Conservation (phyloP, 2,329 filamentous ascomycete genomes). For the Trichoderma asperellum region DNA sequence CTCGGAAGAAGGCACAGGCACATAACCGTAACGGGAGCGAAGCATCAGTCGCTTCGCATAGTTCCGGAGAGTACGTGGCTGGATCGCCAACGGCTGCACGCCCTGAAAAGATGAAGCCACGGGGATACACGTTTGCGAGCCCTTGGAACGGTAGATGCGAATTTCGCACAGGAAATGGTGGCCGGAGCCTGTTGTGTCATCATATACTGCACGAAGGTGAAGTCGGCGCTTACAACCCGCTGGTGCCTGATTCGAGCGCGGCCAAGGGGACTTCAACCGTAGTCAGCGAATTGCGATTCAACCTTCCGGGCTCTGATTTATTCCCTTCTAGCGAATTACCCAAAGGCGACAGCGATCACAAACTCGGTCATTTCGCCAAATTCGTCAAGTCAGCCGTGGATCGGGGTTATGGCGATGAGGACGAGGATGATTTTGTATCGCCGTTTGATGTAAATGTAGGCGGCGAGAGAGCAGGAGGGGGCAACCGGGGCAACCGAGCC, state of each 20-base stretch:
- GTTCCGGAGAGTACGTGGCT: constrained; percentile 38
- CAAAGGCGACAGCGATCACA: constrained; percentile 40
- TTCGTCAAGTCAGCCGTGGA: constrained; percentile 42
- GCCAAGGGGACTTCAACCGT: constrained; percentile 44
- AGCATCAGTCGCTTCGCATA: constrained; percentile 40
- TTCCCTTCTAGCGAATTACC: constrained; percentile 46
- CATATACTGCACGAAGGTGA: constrained; percentile 63
- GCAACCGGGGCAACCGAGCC: constrained; percentile 80
- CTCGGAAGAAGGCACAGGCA: constrained; percentile 33
- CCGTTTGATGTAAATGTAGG: constrained; percentile 75
- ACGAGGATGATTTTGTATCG: constrained; percentile 45
- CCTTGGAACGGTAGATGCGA: constrained; percentile 89
- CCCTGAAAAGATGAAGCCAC: constrained; percentile 48
- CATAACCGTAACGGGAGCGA: constrained; percentile 40
- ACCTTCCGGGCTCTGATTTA: constrained; percentile 67
- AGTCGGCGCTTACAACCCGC: constrained; percentile 48
- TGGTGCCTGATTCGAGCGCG: constrained; percentile 42
- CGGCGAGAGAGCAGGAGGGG: constrained; percentile 82
- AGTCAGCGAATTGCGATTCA: constrained; percentile 88
- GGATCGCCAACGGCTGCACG: constrained; percentile 14
- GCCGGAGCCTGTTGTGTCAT: constrained; percentile 73
- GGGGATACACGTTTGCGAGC: constrained; percentile 77
- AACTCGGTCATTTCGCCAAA: constrained; percentile 51
- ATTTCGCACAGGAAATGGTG: constrained; percentile 77
- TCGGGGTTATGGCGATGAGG: constrained; percentile 40